Evolutionary conservation across 2,329 filamentous ascomycete genomes (phyloP), one percentile per base, ranked within the genome.

Genomic region (Claviceps quebecensis): DNA sequence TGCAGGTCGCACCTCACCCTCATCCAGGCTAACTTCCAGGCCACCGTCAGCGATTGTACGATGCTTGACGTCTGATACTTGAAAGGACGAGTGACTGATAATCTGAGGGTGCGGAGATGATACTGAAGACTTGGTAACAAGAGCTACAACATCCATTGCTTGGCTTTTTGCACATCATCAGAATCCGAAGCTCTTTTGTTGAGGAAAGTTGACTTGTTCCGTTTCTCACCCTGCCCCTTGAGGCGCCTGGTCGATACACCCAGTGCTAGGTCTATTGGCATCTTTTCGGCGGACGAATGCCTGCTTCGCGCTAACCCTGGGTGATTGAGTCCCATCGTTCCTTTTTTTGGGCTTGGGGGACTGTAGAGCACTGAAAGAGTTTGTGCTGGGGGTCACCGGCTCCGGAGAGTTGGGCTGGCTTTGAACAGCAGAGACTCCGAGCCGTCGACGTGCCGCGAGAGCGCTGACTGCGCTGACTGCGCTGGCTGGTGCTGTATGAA

Each of bases 51-150:
- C 40, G 22, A 68, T 69, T 22, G 56, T 60, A 47, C 66, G 65
- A 19, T 69, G 62, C 45, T 75, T 79, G 41, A 66, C 65, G 53
- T 72, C 71, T 22, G 59, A 69, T 2, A 70, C 67, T 22, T 63
- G 68, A 49, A 77, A 75, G 0, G 74, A 72, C 0, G 72, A 72
- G 50, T 74, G 68, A 19, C 69, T 66, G 3, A 56, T 54, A n/a
- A 54, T 38, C 45, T 52, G 55, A 39, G 53, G 48, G 45, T 50
- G 54, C 14, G 49, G 37, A 9, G 53, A 50, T n/a, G 19, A 36
- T 6, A 26, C 7, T 17, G 44, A n/a, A 7, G 40, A 29, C 9
- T 19, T 17, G n/a, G 38, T 39, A 22, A 29, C 47, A 22, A 23
- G 22, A 41, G 19, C 2, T 19, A 16, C 13, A 14, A 17, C 11